Evolutionary conservation across 2,329 filamentous ascomycete species (phyloP), one percentile per base, ranked within the genome.

Genomic region (Alternaria panax): DNA sequence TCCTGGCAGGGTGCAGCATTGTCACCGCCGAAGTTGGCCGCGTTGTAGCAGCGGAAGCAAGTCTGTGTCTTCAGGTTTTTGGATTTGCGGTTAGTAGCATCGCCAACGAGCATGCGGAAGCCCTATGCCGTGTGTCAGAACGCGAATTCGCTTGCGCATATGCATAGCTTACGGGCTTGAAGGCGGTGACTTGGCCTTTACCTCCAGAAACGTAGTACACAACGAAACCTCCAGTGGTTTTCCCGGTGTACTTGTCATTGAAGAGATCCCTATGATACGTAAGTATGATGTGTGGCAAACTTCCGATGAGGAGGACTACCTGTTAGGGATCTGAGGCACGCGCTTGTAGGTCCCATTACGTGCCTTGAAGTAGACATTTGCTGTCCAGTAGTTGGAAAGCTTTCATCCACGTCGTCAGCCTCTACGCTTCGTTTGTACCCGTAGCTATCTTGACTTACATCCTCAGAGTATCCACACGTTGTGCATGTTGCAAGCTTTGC

Each of bases 181-280:
- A 83, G 0, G 81, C 81, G 0, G 80, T 82, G 2, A 81, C 79
- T 18, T 78, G 76, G 12, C 74, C 69, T 5, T 73, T 76, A 1
- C 72, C 74, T 1, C 78, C 77, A 6, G 80, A 80, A 34, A 82
- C 79, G 60, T 83, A 83, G 75, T 83, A 83, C 8, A 83, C 80
- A 0, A 79, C 80, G 57, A 82, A 78, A 6, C 80, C 80, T 1
- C 81, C 81, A 3, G 73, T 68, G 3, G 73, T 75, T 32, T 70
- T 64, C 1, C 64, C 65, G 1, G 73, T 75, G 60, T 72, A 75
- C 43, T 68, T 73, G 51, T 75, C 73, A 28, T 67, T 65, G 64
- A 75, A 75, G 7, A 74, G 73, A 77, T 68, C 81, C 68, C 54
- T 78, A 76, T 54, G 11, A 25, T 5, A 14, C 28, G 12, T 50